Evolutionary conservation across 371 early-diverging fungal genomes (phyloP).

Genomic region (Coemansia linderi): DNA sequence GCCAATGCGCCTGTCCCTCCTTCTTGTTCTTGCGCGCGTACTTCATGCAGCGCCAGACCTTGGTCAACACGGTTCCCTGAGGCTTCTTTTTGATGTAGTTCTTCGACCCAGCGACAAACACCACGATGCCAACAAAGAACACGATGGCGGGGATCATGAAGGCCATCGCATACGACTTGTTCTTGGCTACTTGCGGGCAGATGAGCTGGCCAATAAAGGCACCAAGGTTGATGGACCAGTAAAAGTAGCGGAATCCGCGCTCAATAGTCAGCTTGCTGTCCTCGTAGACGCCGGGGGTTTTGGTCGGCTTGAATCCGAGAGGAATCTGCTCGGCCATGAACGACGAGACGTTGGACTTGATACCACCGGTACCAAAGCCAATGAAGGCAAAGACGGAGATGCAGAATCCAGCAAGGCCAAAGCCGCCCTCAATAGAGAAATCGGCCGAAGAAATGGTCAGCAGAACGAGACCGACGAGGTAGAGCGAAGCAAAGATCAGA

Average conservation of each 20-base stretch:
- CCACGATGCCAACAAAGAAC: conserved; percentile 65
- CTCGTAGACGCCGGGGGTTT: conserved; percentile 52
- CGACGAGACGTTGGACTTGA: conserved; percentile 76
- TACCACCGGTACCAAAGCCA: conserved; percentile 86
- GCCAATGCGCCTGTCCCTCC: conserved; percentile 56
- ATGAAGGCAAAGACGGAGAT: conserved; percentile 69
- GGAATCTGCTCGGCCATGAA: conserved; percentile 74
- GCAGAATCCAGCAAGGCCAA: conserved; percentile 67
- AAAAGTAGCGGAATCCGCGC: conserved; percentile 71
- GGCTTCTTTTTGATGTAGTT: conserved; percentile 66
- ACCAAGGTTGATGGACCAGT: conserved; percentile 83
- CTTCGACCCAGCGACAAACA: conserved; percentile 63
- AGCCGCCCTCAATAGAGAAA: conserved; percentile 57
- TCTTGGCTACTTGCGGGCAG: conserved; percentile 59
- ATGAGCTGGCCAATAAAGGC: conserved; percentile 66
- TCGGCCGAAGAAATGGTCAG: conserved; percentile 67
- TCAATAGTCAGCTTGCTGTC: conserved; percentile 60
- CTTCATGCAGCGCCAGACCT: conserved; percentile 58
- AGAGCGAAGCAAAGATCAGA: conserved; percentile 64
- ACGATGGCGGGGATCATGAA: conserved; percentile 69
- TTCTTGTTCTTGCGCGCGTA: conserved; percentile 62
- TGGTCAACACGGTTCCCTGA: conserved; percentile 63
- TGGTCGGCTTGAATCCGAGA: conserved; percentile 32
- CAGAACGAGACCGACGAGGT: conserved; percentile 68
- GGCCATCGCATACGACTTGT: conserved; percentile 63